phyloP scores from a whole-genome alignment of 2,329 filamentous ascomycete genomes.

The Cadophora sp. region DNA sequence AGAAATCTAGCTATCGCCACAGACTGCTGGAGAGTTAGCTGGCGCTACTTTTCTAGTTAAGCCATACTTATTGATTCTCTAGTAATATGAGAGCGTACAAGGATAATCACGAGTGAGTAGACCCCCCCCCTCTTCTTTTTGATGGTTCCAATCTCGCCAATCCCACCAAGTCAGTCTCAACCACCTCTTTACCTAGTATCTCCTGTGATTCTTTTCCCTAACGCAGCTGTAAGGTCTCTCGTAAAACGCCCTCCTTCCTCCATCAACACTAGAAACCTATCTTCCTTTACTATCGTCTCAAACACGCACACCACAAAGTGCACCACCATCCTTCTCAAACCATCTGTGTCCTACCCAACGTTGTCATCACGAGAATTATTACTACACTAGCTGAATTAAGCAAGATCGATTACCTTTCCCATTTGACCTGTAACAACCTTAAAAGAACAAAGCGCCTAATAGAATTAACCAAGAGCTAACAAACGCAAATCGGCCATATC shows the following conservation, averaged over 20 bases:
- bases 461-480: conserved; percentile 23
- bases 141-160: too few species aligned
- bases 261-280: conserved; percentile 22
- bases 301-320: conserved; percentile 20
- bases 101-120: too few species aligned
- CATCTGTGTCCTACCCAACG: conserved; percentile 16
- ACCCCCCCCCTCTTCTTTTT: too few species aligned
- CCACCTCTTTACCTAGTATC: too few species aligned
- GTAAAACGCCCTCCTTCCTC: conserved; percentile 21
- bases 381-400: conserved; percentile 25
- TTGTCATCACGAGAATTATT: conserved; percentile 23
- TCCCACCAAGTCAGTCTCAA: too few species aligned
- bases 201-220: conserved; percentile 16
- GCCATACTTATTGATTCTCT: too few species aligned
- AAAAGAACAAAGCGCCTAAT: conserved; percentile 18
- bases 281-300: conserved; percentile 16
- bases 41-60: too few species aligned
- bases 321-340: conserved; percentile 24
- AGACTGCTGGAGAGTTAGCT: too few species aligned
- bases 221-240: conserved; percentile 22
- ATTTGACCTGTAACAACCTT: conserved; percentile 10
- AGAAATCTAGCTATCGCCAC: too few species aligned
- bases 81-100: too few species aligned
- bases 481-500: conserved; percentile 17
- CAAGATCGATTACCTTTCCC: conserved; percentile 18